phyloP scores from a whole-genome alignment of 1,284 basidiomycete species.

The Amylostereum areolatum region DNA sequence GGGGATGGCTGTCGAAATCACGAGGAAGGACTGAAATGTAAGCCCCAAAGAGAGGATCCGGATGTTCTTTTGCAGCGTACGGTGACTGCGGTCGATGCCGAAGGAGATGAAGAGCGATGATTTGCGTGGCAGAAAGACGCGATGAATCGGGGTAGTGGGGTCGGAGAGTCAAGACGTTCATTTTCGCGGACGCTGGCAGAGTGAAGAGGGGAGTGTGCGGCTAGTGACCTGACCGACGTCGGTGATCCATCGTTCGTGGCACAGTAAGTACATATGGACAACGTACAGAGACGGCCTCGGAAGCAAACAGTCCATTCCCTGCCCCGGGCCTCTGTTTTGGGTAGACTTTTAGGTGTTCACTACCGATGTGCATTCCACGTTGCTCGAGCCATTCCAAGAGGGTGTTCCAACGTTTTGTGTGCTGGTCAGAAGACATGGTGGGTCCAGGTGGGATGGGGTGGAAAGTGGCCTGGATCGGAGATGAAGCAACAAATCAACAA shows the following conservation, averaged over 20 bases:
- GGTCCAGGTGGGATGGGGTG: too few relatives aligned
- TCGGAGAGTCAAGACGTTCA: slow-evolving; percentile 64
- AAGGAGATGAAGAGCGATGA: slow-evolving; percentile 45
- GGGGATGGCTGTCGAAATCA: slow-evolving; percentile 68
- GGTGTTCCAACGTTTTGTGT: slow-evolving; percentile 38
- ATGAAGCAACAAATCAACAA: too few relatives aligned
- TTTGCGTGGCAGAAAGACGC: slow-evolving; percentile 48
- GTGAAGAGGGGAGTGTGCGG: slow-evolving; percentile 54
- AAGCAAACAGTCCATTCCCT: slow-evolving; percentile 68
- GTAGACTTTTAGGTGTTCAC: slow-evolving; percentile 27
- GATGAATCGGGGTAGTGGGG: slow-evolving; percentile 39
- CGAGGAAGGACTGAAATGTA: slow-evolving; percentile 72
- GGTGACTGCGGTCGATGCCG: slow-evolving; percentile 22
- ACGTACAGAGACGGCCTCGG: slow-evolving; percentile 38
- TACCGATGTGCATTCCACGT: slow-evolving; percentile 38
- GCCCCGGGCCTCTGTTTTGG: slow-evolving; percentile 30
- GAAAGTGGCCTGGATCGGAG: too few relatives aligned
- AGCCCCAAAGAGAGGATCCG: slow-evolving; percentile 61
- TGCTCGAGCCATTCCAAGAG: slow-evolving; percentile 51
- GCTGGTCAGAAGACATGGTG: slow-evolving; percentile 4
- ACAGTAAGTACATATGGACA: neutral
- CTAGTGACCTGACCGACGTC: slow-evolving; percentile 22
- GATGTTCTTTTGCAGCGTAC: slow-evolving; percentile 27
- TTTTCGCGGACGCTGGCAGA: slow-evolving; percentile 61
- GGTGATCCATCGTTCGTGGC: neutral